A percentile compares a stretch with the other conserved stretches of the same genome.
phyloP scores from a whole-genome alignment of 257 asterid species.

The Solanum sparsipilum region DNA sequence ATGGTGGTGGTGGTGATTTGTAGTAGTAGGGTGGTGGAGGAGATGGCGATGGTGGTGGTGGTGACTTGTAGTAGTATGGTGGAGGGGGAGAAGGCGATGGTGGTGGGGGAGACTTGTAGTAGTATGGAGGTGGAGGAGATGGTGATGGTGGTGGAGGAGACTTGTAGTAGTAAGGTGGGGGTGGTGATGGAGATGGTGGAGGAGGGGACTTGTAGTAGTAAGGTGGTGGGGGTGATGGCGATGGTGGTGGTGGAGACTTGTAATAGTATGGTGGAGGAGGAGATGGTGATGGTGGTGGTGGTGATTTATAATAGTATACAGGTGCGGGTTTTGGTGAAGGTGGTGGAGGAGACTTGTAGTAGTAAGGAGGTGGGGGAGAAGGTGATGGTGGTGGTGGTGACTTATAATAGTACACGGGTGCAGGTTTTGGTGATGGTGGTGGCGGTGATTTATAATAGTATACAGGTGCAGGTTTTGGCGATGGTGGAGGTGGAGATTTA shows the following conservation, averaged over 20 bases:
- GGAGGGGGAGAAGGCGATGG: rapidly evolving
- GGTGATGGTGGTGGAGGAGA: not conserved
- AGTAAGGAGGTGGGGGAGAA: not conserved
- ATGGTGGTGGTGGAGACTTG: not conserved
- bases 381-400: not conserved
- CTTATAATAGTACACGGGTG: not conserved
- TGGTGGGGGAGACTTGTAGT: not conserved
- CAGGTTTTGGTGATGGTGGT: not conserved
- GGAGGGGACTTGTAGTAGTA: not conserved
- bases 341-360: not conserved
- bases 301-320: not conserved
- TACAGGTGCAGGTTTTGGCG: not conserved
- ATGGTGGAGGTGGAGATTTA: not conserved
- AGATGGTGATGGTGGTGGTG: not conserved
- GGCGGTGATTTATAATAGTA: not conserved
- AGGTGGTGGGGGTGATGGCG: no score
- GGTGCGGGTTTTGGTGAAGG: not conserved
- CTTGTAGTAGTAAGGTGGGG: not conserved
- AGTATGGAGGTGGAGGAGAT: rapidly evolving
- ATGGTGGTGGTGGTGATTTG: not conserved
- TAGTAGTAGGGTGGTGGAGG: not conserved
- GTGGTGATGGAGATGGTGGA: not conserved
- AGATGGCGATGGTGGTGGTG: rapidly evolving
- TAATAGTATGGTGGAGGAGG: not conserved
- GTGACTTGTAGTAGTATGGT: not conserved